Conservation (phyloP, 1,139 yeast genomes). For the Sugiyamaella xylanicola region DNA sequence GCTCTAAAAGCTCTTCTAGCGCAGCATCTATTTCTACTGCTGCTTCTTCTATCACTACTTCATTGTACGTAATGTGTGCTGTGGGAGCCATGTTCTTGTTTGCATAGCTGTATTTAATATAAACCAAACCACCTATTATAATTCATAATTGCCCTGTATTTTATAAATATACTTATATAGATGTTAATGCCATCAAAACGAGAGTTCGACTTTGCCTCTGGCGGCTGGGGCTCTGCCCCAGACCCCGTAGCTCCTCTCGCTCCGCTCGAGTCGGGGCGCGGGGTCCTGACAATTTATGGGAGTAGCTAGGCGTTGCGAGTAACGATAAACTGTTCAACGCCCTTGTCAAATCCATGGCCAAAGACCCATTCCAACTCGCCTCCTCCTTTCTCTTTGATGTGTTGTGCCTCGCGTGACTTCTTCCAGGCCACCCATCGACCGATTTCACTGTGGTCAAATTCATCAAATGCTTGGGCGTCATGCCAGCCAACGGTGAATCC, state of each 20-base stretch:
- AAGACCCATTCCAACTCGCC: slow-evolving; percentile 76
- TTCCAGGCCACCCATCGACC: slow-evolving; percentile 79
- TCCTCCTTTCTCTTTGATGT: slow-evolving; percentile 56
- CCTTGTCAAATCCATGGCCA: slow-evolving; percentile 79
- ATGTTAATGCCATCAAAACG: no score
- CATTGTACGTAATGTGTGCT: slow-evolving; percentile 1
- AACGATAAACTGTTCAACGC: slow-evolving; percentile 42
- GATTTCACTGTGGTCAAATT: slow-evolving; percentile 65
- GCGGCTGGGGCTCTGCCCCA: slow-evolving; percentile 1
- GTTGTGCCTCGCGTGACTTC: slow-evolving; percentile 56
- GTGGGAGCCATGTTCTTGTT: slow-evolving; percentile 3
- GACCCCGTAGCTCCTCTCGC: slow-evolving; percentile 1
- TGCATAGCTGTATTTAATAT: slow-evolving; percentile 5
- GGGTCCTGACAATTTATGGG: no score
- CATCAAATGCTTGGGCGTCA: slow-evolving; percentile 68
- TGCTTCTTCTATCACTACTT: slow-evolving; percentile 8
- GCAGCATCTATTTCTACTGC: slow-evolving; percentile 13
- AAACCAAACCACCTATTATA: not conserved
- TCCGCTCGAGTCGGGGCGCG: slow-evolving; percentile 1
- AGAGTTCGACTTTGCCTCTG: not conserved
- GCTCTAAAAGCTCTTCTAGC: no score
- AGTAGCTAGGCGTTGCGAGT: slow-evolving; percentile 9
- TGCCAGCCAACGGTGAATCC: slow-evolving; percentile 77
- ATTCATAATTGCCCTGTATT: not conserved
- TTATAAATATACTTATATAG: no score